These are phyloP conservation scores for Isatis tinctoria DNA, from an alignment of 345 rosid genomes.

Conservation along the genomic window DNA sequence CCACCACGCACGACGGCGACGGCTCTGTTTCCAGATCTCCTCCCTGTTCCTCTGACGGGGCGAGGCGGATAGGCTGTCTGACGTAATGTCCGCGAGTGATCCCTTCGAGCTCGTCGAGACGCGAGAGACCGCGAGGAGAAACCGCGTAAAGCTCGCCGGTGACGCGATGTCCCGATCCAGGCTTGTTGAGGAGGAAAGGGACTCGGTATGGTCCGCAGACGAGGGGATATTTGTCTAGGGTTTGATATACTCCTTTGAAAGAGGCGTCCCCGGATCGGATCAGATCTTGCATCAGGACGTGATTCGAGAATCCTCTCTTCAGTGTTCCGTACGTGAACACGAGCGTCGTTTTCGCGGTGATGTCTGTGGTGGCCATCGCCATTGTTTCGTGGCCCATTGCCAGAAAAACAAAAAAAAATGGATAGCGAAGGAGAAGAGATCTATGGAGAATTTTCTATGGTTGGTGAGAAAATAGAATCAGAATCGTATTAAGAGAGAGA, in stretches of 20 bases:
- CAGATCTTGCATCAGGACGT: slow-evolving; percentile 61
- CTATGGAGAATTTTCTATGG: neutral
- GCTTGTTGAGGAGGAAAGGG: slow-evolving; percentile 79
- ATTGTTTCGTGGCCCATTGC: slow-evolving; percentile 25
- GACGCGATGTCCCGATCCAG: slow-evolving; percentile 54
- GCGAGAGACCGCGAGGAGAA: slow-evolving; percentile 43
- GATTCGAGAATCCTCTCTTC: slow-evolving; percentile 73
- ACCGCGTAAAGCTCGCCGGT: slow-evolving; percentile 81
- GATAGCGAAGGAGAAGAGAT: neutral
- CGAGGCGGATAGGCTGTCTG: slow-evolving; percentile 40
- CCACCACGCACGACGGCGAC: slow-evolving; percentile 25
- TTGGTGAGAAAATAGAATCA: slow-evolving; percentile 27
- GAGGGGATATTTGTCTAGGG: slow-evolving; percentile 50
- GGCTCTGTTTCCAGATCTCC: neutral
- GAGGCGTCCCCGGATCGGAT: slow-evolving; percentile 62
- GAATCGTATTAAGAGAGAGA: slow-evolving; percentile 12
- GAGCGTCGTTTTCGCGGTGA: slow-evolving; percentile 4
- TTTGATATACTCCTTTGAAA: slow-evolving; percentile 52
- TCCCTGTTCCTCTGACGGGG: neutral
- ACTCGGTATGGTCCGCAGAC: slow-evolving; percentile 86
- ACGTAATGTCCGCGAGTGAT: slow-evolving; percentile 60
- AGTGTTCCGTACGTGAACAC: slow-evolving; percentile 83
- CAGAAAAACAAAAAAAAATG: neutral
- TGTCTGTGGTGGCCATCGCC: slow-evolving; percentile 25
- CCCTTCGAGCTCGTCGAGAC: slow-evolving; percentile 80